phyloP scores from a whole-genome alignment of 352 stramenopile species.

The Globisporangium paddicum region DNA sequence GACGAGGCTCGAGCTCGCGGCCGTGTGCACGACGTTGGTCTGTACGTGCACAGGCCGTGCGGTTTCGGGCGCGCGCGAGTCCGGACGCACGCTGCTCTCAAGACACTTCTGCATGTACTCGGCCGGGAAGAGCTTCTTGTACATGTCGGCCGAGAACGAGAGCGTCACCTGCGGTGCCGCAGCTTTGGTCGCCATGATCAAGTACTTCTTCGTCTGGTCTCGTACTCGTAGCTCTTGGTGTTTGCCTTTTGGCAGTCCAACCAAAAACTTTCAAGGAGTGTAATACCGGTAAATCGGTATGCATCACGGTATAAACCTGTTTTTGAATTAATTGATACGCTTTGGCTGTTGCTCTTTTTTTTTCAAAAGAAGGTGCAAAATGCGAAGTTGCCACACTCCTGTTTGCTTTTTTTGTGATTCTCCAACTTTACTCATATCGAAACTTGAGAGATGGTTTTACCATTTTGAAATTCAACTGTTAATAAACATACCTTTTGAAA shows the following conservation, averaged over 20 bases:
- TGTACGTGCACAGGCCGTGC: constrained; percentile 55
- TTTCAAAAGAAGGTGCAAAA: no score
- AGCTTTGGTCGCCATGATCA: not conserved
- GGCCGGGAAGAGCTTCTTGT: constrained; percentile 67
- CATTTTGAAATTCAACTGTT: no score
- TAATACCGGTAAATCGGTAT: not conserved
- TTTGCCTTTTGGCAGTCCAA: not conserved
- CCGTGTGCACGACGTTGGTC: constrained; percentile 57
- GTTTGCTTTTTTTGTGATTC: no score
- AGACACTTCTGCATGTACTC: constrained; percentile 70
- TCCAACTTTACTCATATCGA: no score
- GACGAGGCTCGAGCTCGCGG: constrained; percentile 66
- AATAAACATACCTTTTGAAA: no score
- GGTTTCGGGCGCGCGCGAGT: constrained; percentile 46
- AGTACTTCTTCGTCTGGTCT: not conserved
- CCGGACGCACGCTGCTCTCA: constrained; percentile 46
- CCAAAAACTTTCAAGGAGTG: not conserved
- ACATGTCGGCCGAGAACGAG: constrained; percentile 64
- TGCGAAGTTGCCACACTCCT: no score
- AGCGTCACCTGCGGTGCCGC: constrained; percentile 19
- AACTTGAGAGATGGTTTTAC: no score
- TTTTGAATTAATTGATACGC: no score
- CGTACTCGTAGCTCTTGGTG: not conserved
- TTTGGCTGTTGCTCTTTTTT: no score
- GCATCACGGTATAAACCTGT: no score